phyloP scores from a whole-genome alignment of 805 yeast species.

The Candida coquimbonensis region DNA sequence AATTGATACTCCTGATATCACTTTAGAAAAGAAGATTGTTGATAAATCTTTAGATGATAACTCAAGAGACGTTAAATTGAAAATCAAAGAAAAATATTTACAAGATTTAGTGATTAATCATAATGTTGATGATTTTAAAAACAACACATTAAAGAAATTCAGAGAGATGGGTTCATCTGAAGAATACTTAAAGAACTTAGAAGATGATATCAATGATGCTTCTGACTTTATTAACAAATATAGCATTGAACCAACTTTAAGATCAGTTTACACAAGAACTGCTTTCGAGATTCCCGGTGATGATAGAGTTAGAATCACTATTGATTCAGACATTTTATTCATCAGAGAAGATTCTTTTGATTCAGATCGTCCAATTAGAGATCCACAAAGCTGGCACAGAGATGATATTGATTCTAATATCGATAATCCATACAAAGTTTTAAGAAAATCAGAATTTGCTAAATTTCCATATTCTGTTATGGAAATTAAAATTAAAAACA shows the following conservation, averaged over 20 bases:
- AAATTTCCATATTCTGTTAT: conserved; percentile 83
- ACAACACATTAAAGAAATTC: conserved; percentile 53
- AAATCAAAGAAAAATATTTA: conserved; percentile 75
- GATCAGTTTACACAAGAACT: conserved; percentile 83
- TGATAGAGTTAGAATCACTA: conserved; percentile 81
- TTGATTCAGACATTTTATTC: conserved; percentile 82
- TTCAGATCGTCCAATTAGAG: conserved; percentile 77
- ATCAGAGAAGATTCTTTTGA: conserved; percentile 91
- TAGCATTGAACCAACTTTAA: conserved; percentile 74
- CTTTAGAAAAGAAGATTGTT: conserved; percentile 72
- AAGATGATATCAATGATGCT: conserved; percentile 50
- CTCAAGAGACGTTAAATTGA: conserved; percentile 57
- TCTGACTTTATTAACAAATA: conserved; percentile 57
- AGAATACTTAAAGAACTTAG: conserved; percentile 43
- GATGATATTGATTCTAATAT: conserved; percentile 78
- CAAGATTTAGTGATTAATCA: conserved; percentile 60
- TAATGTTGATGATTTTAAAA: conserved; percentile 34
- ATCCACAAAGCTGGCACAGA: conserved; percentile 88
- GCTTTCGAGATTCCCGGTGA: conserved; percentile 99
- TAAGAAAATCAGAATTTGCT: conserved; percentile 79
- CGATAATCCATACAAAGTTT: conserved; percentile 57
- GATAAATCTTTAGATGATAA: conserved; percentile 44
- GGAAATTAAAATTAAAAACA: conserved; percentile 70
- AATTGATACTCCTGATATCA: conserved; percentile 66
- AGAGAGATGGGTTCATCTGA: conserved; percentile 52